phyloP scores from a whole-genome alignment of 1,284 basidiomycete species.

The Moesziomyces parantarcticus region DNA sequence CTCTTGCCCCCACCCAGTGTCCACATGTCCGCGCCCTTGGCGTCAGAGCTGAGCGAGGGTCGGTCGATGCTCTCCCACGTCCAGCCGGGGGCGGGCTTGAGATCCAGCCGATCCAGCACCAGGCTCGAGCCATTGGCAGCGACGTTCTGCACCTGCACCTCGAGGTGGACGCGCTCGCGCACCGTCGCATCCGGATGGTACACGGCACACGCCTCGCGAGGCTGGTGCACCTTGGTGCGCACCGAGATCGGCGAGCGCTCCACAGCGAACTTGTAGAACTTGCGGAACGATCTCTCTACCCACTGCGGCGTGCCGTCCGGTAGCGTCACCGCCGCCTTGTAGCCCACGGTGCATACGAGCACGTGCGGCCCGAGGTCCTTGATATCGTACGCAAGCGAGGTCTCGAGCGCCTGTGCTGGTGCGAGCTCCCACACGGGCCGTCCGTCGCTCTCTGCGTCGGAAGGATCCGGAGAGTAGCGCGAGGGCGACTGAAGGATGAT shows the following conservation, averaged over 20 bases:
- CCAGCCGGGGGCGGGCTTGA: slow-evolving; percentile 43
- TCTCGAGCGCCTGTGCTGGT: slow-evolving; percentile 35
- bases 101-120: slow-evolving; percentile 46
- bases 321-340: slow-evolving; percentile 22
- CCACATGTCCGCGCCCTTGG: slow-evolving; percentile 31
- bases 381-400: slow-evolving; percentile 58
- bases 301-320: slow-evolving; percentile 14
- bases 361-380: slow-evolving; percentile 63
- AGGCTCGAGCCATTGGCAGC: slow-evolving; percentile 26
- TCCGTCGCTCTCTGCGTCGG: not conserved
- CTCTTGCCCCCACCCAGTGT: slow-evolving; percentile 3
- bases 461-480: slow-evolving; percentile 7
- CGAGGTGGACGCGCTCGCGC: slow-evolving; percentile 55
- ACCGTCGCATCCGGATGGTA: slow-evolving; percentile 33
- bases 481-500: slow-evolving; percentile 26
- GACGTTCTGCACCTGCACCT: slow-evolving; percentile 66
- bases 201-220: slow-evolving; percentile 27
- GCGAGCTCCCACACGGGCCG: slow-evolving; percentile 19
- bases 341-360: slow-evolving; percentile 63
- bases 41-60: slow-evolving; percentile 7
- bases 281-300: slow-evolving; percentile 54
- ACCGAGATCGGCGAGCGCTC: slow-evolving; percentile 58
- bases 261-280: slow-evolving; percentile 60
- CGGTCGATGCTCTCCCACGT: slow-evolving; percentile 36
- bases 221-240: slow-evolving; percentile 63